Conservation (phyloP, 164 flowering plant genomes). For the Cinnamomum micranthum region DNA sequence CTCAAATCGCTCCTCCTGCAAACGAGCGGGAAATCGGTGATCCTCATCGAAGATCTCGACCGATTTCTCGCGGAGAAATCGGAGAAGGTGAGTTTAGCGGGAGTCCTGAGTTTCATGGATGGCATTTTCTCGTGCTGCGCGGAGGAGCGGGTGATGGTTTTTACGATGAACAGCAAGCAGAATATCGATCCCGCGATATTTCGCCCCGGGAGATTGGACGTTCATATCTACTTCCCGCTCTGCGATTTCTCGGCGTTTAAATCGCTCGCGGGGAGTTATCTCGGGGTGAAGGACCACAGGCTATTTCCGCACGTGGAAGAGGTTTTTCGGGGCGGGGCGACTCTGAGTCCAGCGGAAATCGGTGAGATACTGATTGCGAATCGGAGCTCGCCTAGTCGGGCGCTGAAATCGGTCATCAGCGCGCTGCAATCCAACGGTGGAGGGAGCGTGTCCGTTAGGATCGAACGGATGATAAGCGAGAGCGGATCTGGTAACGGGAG, state of each 20-base stretch:
- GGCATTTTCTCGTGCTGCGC: slow-evolving; percentile 73
- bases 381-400: slow-evolving; percentile 72
- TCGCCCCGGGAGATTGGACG: slow-evolving; percentile 86
- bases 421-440: slow-evolving; percentile 47
- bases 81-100: slow-evolving; percentile 42
- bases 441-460: slow-evolving; percentile 6
- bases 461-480: slow-evolving; percentile 3
- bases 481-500: slow-evolving; percentile 20
- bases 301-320: slow-evolving; percentile 80
- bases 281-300: slow-evolving; percentile 87
- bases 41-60: slow-evolving; percentile 72
- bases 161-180: slow-evolving; percentile 61
- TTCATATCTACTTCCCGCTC: slow-evolving; percentile 63
- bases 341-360: slow-evolving; percentile 71
- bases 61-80: slow-evolving; percentile 37
- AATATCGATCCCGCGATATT: slow-evolving; percentile 48
- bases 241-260: slow-evolving; percentile 75
- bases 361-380: slow-evolving; percentile 79
- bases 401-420: slow-evolving; percentile 61
- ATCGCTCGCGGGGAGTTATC: slow-evolving; percentile 53
- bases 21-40: slow-evolving; percentile 50
- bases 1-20: slow-evolving; percentile 52
- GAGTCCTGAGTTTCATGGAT: slow-evolving; percentile 72
- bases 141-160: slow-evolving; percentile 75
- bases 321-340: slow-evolving; percentile 53